phyloP scores from a whole-genome alignment of 768 basidiomycete species.

The Arthromyces matolae region DNA sequence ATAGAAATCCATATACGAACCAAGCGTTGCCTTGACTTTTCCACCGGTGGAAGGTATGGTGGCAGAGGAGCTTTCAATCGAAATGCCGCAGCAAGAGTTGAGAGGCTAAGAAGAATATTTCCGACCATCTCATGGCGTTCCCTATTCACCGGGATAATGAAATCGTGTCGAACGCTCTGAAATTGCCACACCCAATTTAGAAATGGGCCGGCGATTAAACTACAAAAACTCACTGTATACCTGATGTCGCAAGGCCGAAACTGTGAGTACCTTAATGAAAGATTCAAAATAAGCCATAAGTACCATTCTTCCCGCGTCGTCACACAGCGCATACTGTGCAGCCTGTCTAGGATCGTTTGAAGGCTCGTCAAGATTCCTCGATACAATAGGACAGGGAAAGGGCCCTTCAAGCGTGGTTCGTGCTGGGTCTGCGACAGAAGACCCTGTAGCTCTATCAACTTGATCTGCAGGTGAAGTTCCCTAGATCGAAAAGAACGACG shows the following conservation, averaged over 20 bases:
- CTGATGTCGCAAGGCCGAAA: conserved; percentile 29
- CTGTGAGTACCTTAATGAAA: conserved; percentile 9
- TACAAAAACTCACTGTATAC: conserved; percentile 57
- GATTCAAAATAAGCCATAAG: conserved; percentile 25
- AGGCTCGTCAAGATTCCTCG: conserved; percentile 77
- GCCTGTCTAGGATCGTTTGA: conserved; percentile 80
- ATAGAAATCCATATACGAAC: conserved; percentile 35
- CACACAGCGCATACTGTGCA: conserved; percentile 98
- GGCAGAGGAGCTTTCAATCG: conserved; percentile 89
- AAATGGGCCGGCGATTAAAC: not conserved
- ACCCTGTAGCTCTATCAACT: conserved; percentile 80
- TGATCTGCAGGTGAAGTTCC: conserved; percentile 93
- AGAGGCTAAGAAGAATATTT: conserved; percentile 89
- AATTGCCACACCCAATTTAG: conserved; percentile 1
- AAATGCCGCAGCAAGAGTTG: conserved; percentile 75
- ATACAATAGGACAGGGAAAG: conserved; percentile 86
- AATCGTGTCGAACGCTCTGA: conserved; percentile 79
- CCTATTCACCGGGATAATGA: conserved; percentile 85
- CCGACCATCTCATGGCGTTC: conserved; percentile 94
- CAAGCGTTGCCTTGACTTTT: conserved; percentile 74
- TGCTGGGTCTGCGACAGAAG: conserved; percentile 87
- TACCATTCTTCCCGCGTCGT: conserved; percentile 95
- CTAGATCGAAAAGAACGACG: conserved; percentile 34
- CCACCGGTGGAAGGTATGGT: conserved; percentile 92
- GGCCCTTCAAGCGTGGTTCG: conserved; percentile 93